Percentiles rank a stretch among this genome's conserved stretches.
Conservation (phyloP, 345 rosid genomes). For the Raphanus sativus region DNA sequence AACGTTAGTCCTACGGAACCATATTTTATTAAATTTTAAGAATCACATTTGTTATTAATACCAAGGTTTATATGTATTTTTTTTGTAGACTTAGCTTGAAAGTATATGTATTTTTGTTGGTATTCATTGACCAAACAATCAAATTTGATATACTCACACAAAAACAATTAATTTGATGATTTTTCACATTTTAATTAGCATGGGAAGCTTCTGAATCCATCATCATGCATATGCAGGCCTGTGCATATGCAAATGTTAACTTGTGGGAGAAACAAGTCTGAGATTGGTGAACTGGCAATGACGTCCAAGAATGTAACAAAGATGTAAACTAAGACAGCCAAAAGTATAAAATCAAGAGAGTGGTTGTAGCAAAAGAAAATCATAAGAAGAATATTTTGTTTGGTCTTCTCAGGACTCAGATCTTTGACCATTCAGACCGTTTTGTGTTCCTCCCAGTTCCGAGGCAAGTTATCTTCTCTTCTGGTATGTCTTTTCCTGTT, state of each 20-base stretch:
- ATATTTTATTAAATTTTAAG: too few relatives aligned
- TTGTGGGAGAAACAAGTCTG: conserved; percentile 19
- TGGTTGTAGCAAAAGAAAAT: neutral
- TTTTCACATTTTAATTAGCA: neutral
- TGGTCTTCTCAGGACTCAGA: neutral
- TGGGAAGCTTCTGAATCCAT: neutral
- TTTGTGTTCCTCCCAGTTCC: conserved; percentile 1
- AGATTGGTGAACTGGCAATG: conserved; percentile 16
- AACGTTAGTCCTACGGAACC: neutral
- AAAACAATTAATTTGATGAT: too few relatives aligned
- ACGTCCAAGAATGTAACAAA: neutral
- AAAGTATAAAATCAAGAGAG: neutral
- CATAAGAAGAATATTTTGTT: conserved; percentile 11
- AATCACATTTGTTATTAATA: neutral
- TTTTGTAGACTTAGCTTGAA: neutral
- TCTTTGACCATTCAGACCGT: conserved; percentile 15
- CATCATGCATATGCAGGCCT: neutral
- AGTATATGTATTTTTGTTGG: too few relatives aligned
- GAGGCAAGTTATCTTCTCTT: neutral
- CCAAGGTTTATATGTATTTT: neutral
- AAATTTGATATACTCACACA: too few relatives aligned
- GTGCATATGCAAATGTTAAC: neutral
- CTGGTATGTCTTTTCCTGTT: neutral
- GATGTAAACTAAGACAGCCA: neutral
- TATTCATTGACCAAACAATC: neutral